Base-by-base conservation (phyloP, 2,329 filamentous ascomycete species). In the Tolypocladium capitatum region DNA sequence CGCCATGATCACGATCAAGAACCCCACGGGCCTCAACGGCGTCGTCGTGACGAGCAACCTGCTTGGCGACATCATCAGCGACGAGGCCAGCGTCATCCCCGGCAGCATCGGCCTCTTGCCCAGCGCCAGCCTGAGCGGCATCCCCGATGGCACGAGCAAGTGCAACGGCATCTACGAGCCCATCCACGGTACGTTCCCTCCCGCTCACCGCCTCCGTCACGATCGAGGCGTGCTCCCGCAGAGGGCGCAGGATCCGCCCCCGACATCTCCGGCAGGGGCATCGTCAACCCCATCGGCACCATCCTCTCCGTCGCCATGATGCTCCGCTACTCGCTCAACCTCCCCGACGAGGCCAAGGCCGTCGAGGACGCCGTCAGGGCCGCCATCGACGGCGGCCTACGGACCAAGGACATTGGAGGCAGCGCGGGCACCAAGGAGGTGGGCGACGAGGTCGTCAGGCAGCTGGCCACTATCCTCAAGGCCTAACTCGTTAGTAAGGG, bases 1-100 rank as follows among this genome's bases (percentile, higher is more conserved):
- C n/a, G 91, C 91, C 55, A 96, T 97, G 90, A 73, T 96, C 57
- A 88, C 97, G 84, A 79, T 97, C 62, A 96, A 94, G 82, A 91
- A 90, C 68, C 91, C 91, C 10, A 75, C 83, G 11, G 79, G 81
- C 21, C 74, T 97, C 46, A 97, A 96, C 64, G 92, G 91, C 47
- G 81, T 97, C 33, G 79, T 97, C 43, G 82, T 97, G 53, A 94
- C 90, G 13, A 90, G 84, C 73, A 98, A 97, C 68, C 65, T 97
- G 56, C 95, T 95, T 63, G 92, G 91, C 53, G 91, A 97, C 67
- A 97, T 97, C 63, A 89, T 98, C 62, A 86, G 80, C 62, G 91
- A 97, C 63, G 91, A 97, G 75, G 90, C 91, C 5, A 90, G 84
- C 58, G 90, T 94, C 45, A 97, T 97, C 57, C 88, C 91, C 3